Conservation (phyloP, 2,329 filamentous ascomycete species). For the Didymella segeticola region DNA sequence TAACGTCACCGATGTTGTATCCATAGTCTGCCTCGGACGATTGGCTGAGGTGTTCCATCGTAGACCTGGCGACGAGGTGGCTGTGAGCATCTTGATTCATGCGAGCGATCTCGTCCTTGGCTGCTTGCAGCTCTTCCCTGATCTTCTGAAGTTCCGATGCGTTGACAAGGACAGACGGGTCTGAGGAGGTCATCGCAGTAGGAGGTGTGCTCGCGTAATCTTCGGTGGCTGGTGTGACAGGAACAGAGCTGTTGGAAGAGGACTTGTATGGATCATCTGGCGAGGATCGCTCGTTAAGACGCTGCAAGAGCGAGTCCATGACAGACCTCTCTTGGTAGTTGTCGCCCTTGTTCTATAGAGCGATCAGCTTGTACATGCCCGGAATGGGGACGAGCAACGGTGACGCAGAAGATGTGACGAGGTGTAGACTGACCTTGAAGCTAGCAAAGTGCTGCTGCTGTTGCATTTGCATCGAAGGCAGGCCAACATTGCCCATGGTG, state of each 20-base stretch:
- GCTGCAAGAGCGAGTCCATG: slow-evolving; percentile 72
- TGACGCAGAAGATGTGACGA: background rate
- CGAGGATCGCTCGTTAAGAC: slow-evolving; percentile 65
- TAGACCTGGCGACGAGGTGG: slow-evolving; percentile 66
- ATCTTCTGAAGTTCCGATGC: slow-evolving; percentile 70
- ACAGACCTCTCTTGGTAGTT: slow-evolving; percentile 35
- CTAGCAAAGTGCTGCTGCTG: slow-evolving; percentile 23
- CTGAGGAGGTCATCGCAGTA: slow-evolving; percentile 28
- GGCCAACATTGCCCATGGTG: slow-evolving; percentile 40
- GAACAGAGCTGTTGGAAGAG: slow-evolving; percentile 64
- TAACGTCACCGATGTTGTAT: slow-evolving; percentile 52
- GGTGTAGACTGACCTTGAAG: slow-evolving; percentile 42
- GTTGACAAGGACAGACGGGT: slow-evolving; percentile 42
- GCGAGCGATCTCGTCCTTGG: slow-evolving; percentile 72
- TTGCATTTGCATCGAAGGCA: slow-evolving; percentile 27
- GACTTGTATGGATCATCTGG: slow-evolving; percentile 63
- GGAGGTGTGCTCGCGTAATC: slow-evolving; percentile 50
- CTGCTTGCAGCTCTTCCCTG: slow-evolving; percentile 73
- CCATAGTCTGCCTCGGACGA: slow-evolving; percentile 59
- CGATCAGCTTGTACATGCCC: slow-evolving; percentile 29
- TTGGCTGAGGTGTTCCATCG: slow-evolving; percentile 63
- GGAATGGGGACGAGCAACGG: background rate
- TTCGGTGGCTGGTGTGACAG: slow-evolving; percentile 68
- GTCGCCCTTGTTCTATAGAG: slow-evolving; percentile 57
- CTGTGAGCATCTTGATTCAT: slow-evolving; percentile 75